A percentile compares a stretch with the other conserved stretches of the same genome.
phyloP scores from a whole-genome alignment of 1,139 yeast genomes.

The Kodamaea ohmeri region DNA sequence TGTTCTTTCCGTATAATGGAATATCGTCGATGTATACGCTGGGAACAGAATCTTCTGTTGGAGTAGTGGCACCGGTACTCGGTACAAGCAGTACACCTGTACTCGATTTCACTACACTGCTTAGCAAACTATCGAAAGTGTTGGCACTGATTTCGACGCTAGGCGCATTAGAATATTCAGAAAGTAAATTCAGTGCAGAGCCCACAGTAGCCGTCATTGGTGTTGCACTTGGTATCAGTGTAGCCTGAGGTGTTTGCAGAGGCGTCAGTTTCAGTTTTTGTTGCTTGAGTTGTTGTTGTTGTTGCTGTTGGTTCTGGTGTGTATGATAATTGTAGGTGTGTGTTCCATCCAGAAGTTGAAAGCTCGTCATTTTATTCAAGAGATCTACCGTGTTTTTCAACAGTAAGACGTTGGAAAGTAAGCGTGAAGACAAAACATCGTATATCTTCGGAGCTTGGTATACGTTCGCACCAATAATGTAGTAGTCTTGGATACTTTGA shows the following conservation, averaged over 20 bases:
- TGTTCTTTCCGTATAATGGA: slow-evolving; percentile 40
- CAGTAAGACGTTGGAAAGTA: slow-evolving; percentile 37
- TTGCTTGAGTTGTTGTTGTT: slow-evolving; percentile 6
- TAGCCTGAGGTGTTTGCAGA: slow-evolving; percentile 24
- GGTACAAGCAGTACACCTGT: not conserved
- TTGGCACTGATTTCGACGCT: slow-evolving; percentile 27
- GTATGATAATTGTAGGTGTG: slow-evolving; percentile 26
- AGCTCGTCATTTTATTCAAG: slow-evolving; percentile 35
- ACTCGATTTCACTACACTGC: slow-evolving; percentile 20
- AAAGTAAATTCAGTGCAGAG: slow-evolving; percentile 15
- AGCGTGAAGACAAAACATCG: slow-evolving; percentile 39
- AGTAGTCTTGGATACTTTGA: slow-evolving; percentile 65
- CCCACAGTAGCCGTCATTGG: slow-evolving; percentile 18
- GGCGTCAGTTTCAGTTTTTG: slow-evolving; percentile 11
- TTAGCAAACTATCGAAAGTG: slow-evolving; percentile 34
- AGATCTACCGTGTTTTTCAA: slow-evolving; percentile 37
- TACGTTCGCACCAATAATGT: slow-evolving; percentile 86
- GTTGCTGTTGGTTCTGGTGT: slow-evolving; percentile 12
- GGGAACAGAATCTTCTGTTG: slow-evolving; percentile 10
- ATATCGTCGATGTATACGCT: slow-evolving; percentile 38
- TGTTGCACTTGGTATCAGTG: slow-evolving; percentile 13
- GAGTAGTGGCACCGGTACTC: slow-evolving; percentile 2
- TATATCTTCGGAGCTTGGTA: slow-evolving; percentile 77
- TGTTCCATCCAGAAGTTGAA: slow-evolving; percentile 38
- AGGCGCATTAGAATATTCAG: slow-evolving; percentile 9